Conservation (phyloP, 2,329 filamentous ascomycete species). For the Emericellopsis atlantica region DNA sequence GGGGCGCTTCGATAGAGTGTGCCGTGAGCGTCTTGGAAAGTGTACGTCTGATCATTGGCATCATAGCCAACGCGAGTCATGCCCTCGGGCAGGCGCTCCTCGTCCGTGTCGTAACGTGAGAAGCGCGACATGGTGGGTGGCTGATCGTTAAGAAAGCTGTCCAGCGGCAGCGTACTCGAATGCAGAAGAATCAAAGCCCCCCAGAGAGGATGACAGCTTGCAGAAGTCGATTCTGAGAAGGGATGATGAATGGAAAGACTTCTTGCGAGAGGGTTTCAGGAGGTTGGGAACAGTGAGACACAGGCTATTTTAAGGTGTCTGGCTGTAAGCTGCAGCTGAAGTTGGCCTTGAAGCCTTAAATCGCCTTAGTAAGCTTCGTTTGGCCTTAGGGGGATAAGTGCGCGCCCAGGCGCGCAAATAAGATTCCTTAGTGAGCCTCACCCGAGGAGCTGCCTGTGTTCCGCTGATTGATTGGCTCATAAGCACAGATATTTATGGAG, state of each 20-base stretch:
- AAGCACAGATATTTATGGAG: too few relatives aligned
- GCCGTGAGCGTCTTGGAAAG: slow-evolving; percentile 34
- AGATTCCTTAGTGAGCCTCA: too few relatives aligned
- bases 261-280: neutral
- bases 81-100: slow-evolving; percentile 39
- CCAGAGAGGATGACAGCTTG: too few relatives aligned
- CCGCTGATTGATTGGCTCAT: too few relatives aligned
- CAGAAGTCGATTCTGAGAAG: too few relatives aligned
- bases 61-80: slow-evolving; percentile 44
- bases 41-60: slow-evolving; percentile 39
- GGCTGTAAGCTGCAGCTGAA: too few relatives aligned
- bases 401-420: too few relatives aligned
- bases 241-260: neutral
- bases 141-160: neutral
- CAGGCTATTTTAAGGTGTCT: neutral
- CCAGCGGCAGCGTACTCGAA: neutral
- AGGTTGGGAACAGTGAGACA: neutral
- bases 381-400: too few relatives aligned
- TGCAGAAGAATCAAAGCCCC: too few relatives aligned
- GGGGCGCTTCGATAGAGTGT: slow-evolving; percentile 35
- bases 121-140: slow-evolving; percentile 24
- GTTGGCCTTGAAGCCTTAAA: too few relatives aligned
- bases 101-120: slow-evolving; percentile 31
- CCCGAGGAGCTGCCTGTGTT: too few relatives aligned
- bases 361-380: too few relatives aligned